Evolutionary conservation across 2,329 filamentous ascomycete species (phyloP).

Genomic region (Aspergillus sp.): DNA sequence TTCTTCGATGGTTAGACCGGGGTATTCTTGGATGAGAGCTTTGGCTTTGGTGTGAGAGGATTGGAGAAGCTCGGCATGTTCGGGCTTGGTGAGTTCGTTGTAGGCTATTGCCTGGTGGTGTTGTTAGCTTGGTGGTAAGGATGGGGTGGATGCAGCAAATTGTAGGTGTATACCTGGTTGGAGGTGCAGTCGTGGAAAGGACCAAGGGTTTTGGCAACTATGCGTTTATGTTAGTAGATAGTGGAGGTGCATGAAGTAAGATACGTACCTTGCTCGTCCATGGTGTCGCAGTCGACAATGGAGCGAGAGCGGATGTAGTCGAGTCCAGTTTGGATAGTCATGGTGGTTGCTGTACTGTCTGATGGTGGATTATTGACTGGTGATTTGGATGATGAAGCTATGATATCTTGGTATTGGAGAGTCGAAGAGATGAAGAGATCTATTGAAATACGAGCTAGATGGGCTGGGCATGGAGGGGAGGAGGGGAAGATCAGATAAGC

Average conservation of each 20-base stretch:
- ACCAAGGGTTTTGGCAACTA: conserved; percentile 50
- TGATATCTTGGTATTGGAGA: not conserved
- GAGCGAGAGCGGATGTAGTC: conserved; percentile 48
- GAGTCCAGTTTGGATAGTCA: conserved; percentile 30
- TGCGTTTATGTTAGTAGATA: not conserved
- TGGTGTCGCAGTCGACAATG: conserved; percentile 56
- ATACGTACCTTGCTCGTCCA: conserved; percentile 49
- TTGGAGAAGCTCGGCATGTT: conserved; percentile 34
- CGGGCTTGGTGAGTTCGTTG: conserved; percentile 47
- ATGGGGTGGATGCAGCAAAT: not conserved
- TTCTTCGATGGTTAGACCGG: conserved; percentile 45
- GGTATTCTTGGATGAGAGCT: conserved; percentile 42
- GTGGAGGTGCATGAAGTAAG: no score
- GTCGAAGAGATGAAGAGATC: not conserved
- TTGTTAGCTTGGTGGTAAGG: not conserved
- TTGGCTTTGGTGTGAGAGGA: conserved; percentile 27
- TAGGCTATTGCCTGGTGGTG: conserved; percentile 50
- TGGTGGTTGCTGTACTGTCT: conserved; percentile 18
- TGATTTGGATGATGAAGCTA: not conserved
- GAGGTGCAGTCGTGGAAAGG: conserved; percentile 58
- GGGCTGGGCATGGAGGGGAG: not conserved
- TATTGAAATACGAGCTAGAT: not conserved
- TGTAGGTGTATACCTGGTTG: conserved; percentile 47
- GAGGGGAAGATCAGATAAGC: not conserved
- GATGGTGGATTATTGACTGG: not conserved